phyloP scores from a whole-genome alignment of 306 rosid genomes.

The Styphnolobium japonicum region DNA sequence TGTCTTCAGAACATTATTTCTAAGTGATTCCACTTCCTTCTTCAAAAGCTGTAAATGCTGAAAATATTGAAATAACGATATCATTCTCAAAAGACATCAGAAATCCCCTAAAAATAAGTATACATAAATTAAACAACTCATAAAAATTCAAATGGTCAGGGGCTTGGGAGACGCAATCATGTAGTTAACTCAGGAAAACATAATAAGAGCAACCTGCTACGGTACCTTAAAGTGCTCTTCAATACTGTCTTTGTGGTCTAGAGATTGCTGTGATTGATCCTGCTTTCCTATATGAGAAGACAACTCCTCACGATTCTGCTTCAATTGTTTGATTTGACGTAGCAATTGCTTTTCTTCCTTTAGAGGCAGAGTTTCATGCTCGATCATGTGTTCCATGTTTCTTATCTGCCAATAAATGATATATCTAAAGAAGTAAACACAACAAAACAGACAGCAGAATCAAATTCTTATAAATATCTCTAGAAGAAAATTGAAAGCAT shows the following conservation, averaged over 20 bases:
- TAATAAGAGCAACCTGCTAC: background rate
- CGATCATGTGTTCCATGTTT: constrained; percentile 67
- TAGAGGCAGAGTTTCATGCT: constrained; percentile 78
- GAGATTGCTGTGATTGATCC: constrained; percentile 56
- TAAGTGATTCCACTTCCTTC: constrained; percentile 65
- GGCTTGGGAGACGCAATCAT: background rate
- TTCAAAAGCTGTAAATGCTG: constrained; percentile 46
- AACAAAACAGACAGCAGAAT: constrained; percentile 12
- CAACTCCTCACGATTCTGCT: constrained; percentile 70
- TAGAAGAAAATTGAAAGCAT: constrained; percentile 20
- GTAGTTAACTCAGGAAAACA: constrained; percentile 9
- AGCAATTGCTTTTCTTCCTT: constrained; percentile 76
- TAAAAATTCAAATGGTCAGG: background rate
- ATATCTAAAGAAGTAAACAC: constrained; percentile 9
- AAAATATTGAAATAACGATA: constrained; percentile 14
- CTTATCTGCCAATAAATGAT: constrained; percentile 52
- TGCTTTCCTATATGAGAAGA: constrained; percentile 53
- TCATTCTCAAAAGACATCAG: background rate
- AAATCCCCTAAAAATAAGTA: background rate
- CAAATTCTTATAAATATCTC: constrained; percentile 5
- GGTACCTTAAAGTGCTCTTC: constrained; percentile 65
- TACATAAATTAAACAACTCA: background rate
- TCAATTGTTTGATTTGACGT: constrained; percentile 75
- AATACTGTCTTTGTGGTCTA: constrained; percentile 54
- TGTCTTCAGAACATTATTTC: constrained; percentile 54